Evolutionary conservation across 2,329 filamentous ascomycete genomes (phyloP).

Genomic region (Camillea tinctor): DNA sequence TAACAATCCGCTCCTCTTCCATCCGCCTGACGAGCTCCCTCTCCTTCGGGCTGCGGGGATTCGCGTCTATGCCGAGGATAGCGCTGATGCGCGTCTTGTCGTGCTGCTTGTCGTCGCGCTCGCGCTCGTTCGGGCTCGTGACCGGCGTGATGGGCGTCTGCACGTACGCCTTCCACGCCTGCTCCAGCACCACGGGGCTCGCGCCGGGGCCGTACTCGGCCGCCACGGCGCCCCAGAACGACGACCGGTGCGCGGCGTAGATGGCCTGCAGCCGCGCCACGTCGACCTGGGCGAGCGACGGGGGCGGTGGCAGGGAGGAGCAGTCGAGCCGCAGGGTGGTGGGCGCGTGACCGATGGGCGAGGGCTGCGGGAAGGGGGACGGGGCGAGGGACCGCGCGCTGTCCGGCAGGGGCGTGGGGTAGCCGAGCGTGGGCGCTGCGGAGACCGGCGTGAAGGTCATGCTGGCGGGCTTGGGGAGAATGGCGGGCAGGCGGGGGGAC

Average conservation of each 20-base stretch:
- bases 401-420: slow-evolving; percentile 41
- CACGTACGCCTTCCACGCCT: slow-evolving; percentile 61
- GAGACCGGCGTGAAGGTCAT: slow-evolving; percentile 44
- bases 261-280: slow-evolving; percentile 65
- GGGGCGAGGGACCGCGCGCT: slow-evolving; percentile 42
- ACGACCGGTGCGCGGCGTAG: slow-evolving; percentile 66
- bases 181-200: slow-evolving; percentile 64
- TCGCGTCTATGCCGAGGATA: slow-evolving; percentile 59
- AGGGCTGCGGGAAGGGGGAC: slow-evolving; percentile 44
- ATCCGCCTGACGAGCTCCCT: slow-evolving; percentile 56
- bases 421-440: slow-evolving; percentile 38
- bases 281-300: slow-evolving; percentile 53
- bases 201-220: slow-evolving; percentile 66
- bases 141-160: slow-evolving; percentile 52
- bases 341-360: slow-evolving; percentile 39
- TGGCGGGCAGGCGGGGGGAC: slow-evolving; percentile 56
- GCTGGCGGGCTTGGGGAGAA: slow-evolving; percentile 63
- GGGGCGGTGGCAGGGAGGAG: slow-evolving; percentile 41
- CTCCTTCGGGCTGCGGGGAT: slow-evolving; percentile 56
- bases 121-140: slow-evolving; percentile 50
- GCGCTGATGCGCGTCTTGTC: slow-evolving; percentile 63
- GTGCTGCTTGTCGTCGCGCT: slow-evolving; percentile 39
- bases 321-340: slow-evolving; percentile 61
- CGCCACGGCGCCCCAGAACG: slow-evolving; percentile 73
- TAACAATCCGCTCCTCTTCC: slow-evolving; percentile 47